These are phyloP conservation scores for Candida tropicalis DNA, from an alignment of 1,139 yeast genomes.

Conservation along the genomic window DNA sequence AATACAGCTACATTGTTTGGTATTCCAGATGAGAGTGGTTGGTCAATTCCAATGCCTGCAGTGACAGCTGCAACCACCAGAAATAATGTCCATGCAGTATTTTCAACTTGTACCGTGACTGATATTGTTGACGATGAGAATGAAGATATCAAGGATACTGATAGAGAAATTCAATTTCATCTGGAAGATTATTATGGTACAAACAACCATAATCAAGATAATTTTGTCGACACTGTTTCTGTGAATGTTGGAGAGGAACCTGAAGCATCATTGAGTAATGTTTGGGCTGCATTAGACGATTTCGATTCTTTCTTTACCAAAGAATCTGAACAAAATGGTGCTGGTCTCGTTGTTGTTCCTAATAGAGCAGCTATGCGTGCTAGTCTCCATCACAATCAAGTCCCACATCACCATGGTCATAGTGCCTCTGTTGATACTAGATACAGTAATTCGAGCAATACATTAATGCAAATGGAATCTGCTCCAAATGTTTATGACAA, in stretches of 20 bases:
- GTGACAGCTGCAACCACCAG: slow-evolving; percentile 85
- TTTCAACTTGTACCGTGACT: slow-evolving; percentile 69
- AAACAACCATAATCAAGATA: slow-evolving; percentile 30
- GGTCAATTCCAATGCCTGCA: slow-evolving; percentile 97
- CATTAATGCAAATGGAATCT: slow-evolving; percentile 59
- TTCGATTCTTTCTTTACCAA: slow-evolving; percentile 90
- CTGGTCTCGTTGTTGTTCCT: slow-evolving; percentile 11
- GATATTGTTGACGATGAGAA: slow-evolving; percentile 31
- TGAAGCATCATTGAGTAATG: slow-evolving; percentile 82
- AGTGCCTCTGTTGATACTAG: slow-evolving; percentile 55
- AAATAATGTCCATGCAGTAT: slow-evolving; percentile 93
- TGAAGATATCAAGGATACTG: slow-evolving; percentile 23
- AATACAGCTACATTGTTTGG: slow-evolving; percentile 91
- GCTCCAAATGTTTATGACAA: slow-evolving; percentile 81
- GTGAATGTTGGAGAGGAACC: slow-evolving; percentile 58
- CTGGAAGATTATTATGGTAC: slow-evolving; percentile 66
- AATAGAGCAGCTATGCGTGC: slow-evolving; percentile 11
- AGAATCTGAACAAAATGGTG: slow-evolving; percentile 43
- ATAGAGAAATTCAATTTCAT: slow-evolving; percentile 59
- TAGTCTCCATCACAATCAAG: slow-evolving; percentile 11
- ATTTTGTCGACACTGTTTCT: slow-evolving; percentile 36
- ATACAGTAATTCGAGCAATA: slow-evolving; percentile 34
- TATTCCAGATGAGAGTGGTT: slow-evolving; percentile 95
- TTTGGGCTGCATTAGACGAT: slow-evolving; percentile 96
- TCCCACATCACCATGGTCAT: slow-evolving; percentile 37